Evolutionary conservation across 2,329 filamentous ascomycete species (phyloP), one percentile per base, ranked within the genome.

Genomic region (Paraphaeosphaeria sporulosa): DNA sequence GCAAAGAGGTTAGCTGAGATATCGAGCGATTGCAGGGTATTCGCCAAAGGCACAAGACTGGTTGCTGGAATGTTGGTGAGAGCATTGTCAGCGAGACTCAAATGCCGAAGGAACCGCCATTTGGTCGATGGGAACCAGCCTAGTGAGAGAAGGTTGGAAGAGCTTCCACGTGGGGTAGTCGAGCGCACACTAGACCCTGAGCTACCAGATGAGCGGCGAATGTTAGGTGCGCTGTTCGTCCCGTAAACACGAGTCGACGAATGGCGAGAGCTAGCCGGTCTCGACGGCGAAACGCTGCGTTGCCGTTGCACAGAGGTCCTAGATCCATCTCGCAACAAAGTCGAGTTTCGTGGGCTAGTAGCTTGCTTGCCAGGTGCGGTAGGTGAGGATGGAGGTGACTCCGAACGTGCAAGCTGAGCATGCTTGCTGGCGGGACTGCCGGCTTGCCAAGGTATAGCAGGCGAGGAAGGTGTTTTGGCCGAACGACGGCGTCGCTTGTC

Each of bases 101-200:
- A 84, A 79, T 98, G 94, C 73, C 92, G 90, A 71, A 99, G 80
- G 78, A 98, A 97, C 59, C 94, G 89, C 95, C 95, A 99, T 79
- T 98, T 98, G 1, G 90, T 91, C 0, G 91, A 81, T 44, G 94
- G 93, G 17, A 98, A 83, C 60, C 90, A 85, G 42, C 89, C 89
- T 74, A 89, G 84, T 15, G 86, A 83, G 52, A 94, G 81, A 1
- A 96, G 83, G 69, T 95, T 96, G 1, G 91, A 90, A 17, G 90
- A 88, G 79, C 93, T 96, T 49, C 89, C 88, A 64, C 83, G 76
- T 27, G 82, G 82, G 30, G 83, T 83, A 44, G 80, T 81, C 9
- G 85, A 87, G 40, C 82, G 81, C 15, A 80, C 90, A 78, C 80
- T 89, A 72, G 94, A 97, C 71, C 95, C 91, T 1, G 94, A 98